These are phyloP conservation scores for Saprolegnia diclina DNA, from an alignment of 352 stramenopile genomes.

Conservation along the genomic window DNA sequence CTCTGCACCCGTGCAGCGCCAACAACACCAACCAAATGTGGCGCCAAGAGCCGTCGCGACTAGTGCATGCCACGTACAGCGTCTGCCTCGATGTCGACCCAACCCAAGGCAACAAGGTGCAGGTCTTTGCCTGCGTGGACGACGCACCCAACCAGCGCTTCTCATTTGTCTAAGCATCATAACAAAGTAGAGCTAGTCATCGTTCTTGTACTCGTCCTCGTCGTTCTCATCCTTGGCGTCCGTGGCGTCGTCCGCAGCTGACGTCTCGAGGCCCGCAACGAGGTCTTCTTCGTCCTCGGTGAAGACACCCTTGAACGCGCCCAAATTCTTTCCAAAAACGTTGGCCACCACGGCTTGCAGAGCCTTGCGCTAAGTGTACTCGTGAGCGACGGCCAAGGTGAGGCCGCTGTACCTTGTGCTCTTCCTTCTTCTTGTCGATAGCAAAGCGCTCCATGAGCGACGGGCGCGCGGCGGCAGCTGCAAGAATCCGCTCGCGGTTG, in stretches of 20 bases:
- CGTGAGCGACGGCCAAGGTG: not conserved
- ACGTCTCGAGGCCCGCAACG: slow-evolving; percentile 39
- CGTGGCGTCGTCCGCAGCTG: slow-evolving; percentile 26
- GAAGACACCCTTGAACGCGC: slow-evolving; percentile 52
- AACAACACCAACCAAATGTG: slow-evolving; percentile 18
- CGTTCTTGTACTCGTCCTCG: not conserved
- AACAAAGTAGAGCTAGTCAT: not conserved
- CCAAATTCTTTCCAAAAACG: slow-evolving; percentile 59
- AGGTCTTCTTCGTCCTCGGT: slow-evolving; percentile 66
- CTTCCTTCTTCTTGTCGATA: slow-evolving; percentile 59
- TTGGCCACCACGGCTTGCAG: slow-evolving; percentile 65
- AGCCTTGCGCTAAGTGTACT: slow-evolving; percentile 35
- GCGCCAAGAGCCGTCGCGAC: not conserved
- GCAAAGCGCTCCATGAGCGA: slow-evolving; percentile 74
- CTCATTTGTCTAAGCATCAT: slow-evolving; percentile 6
- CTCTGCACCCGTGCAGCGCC: slow-evolving; percentile 7
- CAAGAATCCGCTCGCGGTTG: slow-evolving; percentile 55
- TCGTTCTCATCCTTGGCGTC: not conserved
- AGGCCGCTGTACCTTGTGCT: slow-evolving; percentile 38
- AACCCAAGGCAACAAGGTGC: slow-evolving; percentile 2
- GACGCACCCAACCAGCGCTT: slow-evolving; percentile 13
- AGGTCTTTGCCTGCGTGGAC: not conserved
- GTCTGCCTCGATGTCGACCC: slow-evolving; percentile 15
- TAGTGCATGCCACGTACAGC: slow-evolving; percentile 4
- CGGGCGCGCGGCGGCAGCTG: slow-evolving; percentile 41